Conservation (phyloP, 2,329 filamentous ascomycete species). For the Emmonsiellopsis sp. region DNA sequence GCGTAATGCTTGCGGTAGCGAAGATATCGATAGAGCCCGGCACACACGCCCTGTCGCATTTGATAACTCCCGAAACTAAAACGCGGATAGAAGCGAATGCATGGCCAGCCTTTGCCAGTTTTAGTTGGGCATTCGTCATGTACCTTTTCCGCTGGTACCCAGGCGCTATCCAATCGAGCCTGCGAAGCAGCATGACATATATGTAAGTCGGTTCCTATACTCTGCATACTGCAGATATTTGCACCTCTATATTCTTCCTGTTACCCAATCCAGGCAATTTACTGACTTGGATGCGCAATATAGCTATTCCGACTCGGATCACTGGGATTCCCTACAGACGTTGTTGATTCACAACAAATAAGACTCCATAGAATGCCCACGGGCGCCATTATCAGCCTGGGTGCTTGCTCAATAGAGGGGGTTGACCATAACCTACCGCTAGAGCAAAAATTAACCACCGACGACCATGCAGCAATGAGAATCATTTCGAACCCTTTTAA, state of each 20-base stretch:
- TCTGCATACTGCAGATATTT: too few relatives aligned
- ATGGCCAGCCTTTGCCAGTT: slow-evolving; percentile 85
- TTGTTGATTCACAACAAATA: slow-evolving; percentile 76
- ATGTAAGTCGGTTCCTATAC: slow-evolving; percentile 54
- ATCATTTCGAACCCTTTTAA: neutral
- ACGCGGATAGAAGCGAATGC: slow-evolving; percentile 56
- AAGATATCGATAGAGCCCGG: slow-evolving; percentile 65
- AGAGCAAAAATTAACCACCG: too few relatives aligned
- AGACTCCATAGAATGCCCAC: slow-evolving; percentile 5
- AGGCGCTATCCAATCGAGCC: slow-evolving; percentile 78
- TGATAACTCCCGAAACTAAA: slow-evolving; percentile 37
- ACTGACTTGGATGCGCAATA: slow-evolving; percentile 1
- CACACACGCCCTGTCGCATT: slow-evolving; percentile 30
- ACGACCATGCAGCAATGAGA: too few relatives aligned
- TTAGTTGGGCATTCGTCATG: slow-evolving; percentile 93
- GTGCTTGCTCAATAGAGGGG: neutral
- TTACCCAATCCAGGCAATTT: neutral
- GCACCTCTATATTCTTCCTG: neutral
- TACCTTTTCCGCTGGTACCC: slow-evolving; percentile 88
- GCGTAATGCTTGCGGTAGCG: slow-evolving; percentile 75
- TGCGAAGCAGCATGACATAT: slow-evolving; percentile 94
- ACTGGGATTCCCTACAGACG: slow-evolving; percentile 79
- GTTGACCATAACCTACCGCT: neutral
- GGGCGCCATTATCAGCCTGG: neutral
- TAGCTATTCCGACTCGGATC: slow-evolving; percentile 69